Conservation (phyloP, 208 protist genomes). For the Entamoeba histolytica region DNA sequence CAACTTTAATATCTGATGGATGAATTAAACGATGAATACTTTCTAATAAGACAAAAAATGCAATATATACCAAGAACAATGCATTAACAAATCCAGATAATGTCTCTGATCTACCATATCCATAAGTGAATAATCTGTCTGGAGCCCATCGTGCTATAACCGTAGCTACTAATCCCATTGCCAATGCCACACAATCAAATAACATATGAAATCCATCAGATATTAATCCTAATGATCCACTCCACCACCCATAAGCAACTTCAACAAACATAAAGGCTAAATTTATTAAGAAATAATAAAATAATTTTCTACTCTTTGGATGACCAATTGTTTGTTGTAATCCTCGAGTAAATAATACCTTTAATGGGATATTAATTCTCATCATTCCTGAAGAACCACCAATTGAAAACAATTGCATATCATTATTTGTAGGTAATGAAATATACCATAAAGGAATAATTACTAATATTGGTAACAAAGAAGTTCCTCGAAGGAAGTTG, state of each 20-base stretch:
- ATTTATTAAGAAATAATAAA: slow-evolving; percentile 6
- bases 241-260: slow-evolving; percentile 5
- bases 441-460: neutral
- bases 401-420: neutral
- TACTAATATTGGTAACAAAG: neutral
- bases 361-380: neutral
- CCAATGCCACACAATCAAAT: slow-evolving; percentile 7
- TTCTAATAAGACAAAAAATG: slow-evolving; percentile 6
- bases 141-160: neutral
- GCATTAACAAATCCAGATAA: slow-evolving; percentile 9
- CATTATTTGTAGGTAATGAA: neutral
- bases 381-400: neutral
- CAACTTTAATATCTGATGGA: neutral
- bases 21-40: slow-evolving; percentile 1
- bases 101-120: neutral
- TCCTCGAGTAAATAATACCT: neutral
- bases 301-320: neutral
- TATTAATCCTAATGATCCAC: slow-evolving; percentile 6
- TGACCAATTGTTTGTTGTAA: neutral
- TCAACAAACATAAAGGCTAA: slow-evolving; percentile 16
- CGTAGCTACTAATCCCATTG: neutral
- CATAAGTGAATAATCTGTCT: neutral
- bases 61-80: neutral
- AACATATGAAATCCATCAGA: slow-evolving; percentile 24
- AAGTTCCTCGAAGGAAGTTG: neutral